Evolutionary conservation across 2,329 filamentous ascomycete genomes (phyloP).

Genomic region (Paradendryphiella salina): DNA sequence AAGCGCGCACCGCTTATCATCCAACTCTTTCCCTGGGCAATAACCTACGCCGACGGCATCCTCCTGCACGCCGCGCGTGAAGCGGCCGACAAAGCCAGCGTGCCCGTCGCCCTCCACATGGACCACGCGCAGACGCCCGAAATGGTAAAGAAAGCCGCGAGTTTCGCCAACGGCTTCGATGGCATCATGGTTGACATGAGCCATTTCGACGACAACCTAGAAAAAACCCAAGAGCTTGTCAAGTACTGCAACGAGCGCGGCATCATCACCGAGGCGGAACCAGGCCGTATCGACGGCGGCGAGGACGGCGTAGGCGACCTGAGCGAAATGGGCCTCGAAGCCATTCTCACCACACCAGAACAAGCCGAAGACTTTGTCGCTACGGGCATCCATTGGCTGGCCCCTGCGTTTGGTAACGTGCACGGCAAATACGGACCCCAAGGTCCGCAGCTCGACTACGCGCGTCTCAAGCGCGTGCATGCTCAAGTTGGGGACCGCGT

Average conservation of each 20-base stretch:
- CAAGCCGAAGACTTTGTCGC: conserved; percentile 71
- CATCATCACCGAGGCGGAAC: conserved; percentile 72
- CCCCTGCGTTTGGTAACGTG: conserved; percentile 76
- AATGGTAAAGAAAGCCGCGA: conserved; percentile 63
- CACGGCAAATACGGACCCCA: conserved; percentile 72
- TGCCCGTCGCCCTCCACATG: conserved; percentile 66
- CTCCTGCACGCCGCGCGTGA: conserved; percentile 53
- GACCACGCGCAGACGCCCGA: conserved; percentile 68
- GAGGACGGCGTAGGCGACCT: conserved; percentile 76
- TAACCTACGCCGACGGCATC: conserved; percentile 62
- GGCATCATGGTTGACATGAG: conserved; percentile 67
- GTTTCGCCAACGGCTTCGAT: conserved; percentile 45
- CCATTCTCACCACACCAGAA: conserved; percentile 67
- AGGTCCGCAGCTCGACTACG: conserved; percentile 55
- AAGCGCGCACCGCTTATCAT: conserved; percentile 70
- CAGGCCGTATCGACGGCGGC: conserved; percentile 70
- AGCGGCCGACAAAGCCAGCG: conserved; percentile 47
- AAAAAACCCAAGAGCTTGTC: conserved; percentile 64
- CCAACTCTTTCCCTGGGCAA: conserved; percentile 74
- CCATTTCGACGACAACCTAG: conserved; percentile 71
- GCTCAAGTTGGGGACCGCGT: conserved; percentile 55
- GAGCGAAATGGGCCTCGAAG: conserved; percentile 58
- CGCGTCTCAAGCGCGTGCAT: conserved; percentile 50
- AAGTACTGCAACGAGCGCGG: conserved; percentile 65
- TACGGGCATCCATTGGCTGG: conserved; percentile 73